Evolutionary conservation across 768 basidiomycete genomes (phyloP).

Genomic region (Boletus reticuloceps): DNA sequence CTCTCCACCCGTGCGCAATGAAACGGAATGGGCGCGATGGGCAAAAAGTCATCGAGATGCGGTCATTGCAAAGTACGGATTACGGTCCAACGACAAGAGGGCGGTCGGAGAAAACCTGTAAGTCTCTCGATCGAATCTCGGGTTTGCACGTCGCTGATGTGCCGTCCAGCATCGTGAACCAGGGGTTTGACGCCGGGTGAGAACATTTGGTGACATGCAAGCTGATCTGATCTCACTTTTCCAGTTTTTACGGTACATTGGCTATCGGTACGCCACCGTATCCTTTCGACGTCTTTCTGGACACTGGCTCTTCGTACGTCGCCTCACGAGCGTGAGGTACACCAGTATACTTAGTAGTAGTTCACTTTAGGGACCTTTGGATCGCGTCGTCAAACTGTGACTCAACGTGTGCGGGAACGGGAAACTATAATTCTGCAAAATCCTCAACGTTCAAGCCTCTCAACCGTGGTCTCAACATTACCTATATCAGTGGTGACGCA

Average conservation of each 20-base stretch:
- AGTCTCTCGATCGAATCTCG: not conserved
- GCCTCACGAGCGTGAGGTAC: not conserved
- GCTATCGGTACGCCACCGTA: slow-evolving; percentile 44
- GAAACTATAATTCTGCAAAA: slow-evolving; percentile 32
- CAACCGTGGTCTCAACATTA: slow-evolving; percentile 35
- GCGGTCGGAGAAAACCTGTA: slow-evolving; percentile 50
- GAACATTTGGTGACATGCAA: not conserved
- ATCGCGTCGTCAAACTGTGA: slow-evolving; percentile 37
- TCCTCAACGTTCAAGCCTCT: slow-evolving; percentile 37
- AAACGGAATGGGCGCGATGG: slow-evolving; percentile 29
- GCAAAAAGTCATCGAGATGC: slow-evolving; percentile 45
- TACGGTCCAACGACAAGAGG: slow-evolving; percentile 33
- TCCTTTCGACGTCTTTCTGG: slow-evolving; percentile 48
- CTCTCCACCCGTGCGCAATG: slow-evolving; percentile 11
- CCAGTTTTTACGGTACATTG: slow-evolving; percentile 35
- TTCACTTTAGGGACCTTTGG: slow-evolving; percentile 49
- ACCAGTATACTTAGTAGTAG: not conserved
- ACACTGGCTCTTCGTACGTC: slow-evolving; percentile 45
- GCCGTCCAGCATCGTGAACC: slow-evolving; percentile 52
- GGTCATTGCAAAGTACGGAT: slow-evolving; percentile 49
- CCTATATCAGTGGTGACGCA: slow-evolving; percentile 47
- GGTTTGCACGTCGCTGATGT: not conserved
- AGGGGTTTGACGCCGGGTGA: slow-evolving; percentile 63
- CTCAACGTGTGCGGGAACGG: slow-evolving; percentile 31
- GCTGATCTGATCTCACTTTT: not conserved